Evolutionary conservation across 2,329 filamentous ascomycete genomes (phyloP).

Genomic region (Beauveria varroae): DNA sequence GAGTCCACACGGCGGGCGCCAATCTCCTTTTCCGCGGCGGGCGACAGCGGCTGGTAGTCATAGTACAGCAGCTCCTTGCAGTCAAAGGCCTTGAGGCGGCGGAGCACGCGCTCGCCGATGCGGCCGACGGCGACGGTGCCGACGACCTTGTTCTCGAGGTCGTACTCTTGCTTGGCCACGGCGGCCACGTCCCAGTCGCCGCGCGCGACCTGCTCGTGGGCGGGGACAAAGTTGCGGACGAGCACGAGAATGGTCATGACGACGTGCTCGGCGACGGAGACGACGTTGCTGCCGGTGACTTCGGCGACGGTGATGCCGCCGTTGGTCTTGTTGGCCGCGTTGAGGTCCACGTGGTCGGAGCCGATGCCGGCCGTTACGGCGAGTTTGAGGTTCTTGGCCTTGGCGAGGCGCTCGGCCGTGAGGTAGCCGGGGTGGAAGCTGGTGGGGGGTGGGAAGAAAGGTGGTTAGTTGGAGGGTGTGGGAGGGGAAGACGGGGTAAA

Average conservation of each 20-base stretch:
- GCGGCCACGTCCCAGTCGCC: constrained; percentile 95
- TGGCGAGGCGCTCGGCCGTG: constrained; percentile 88
- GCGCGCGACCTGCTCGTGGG: constrained; percentile 82
- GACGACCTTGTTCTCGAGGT: constrained; percentile 95
- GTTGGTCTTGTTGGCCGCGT: constrained; percentile 97
- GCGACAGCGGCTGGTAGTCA: constrained; percentile 89
- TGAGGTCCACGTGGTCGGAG: constrained; percentile 95
- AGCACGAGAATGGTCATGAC: constrained; percentile 97
- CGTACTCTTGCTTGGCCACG: constrained; percentile 96
- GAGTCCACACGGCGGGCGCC: constrained; percentile 81
- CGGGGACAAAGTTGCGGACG: constrained; percentile 96
- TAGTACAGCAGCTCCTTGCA: constrained; percentile 99
- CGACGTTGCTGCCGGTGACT: constrained; percentile 96
- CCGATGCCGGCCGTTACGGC: constrained; percentile 96
- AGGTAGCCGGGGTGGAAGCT: constrained; percentile 99
- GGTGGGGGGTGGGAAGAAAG: background rate
- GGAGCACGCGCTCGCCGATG: constrained; percentile 95
- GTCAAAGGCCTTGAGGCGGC: constrained; percentile 93
- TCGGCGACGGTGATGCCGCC: constrained; percentile 95
- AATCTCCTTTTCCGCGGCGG: constrained; percentile 91
- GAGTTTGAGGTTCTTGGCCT: constrained; percentile 98
- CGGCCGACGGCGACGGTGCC: constrained; percentile 96
- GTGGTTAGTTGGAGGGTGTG: background rate
- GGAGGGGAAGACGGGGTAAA: background rate
- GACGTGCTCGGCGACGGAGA: constrained; percentile 97